Evolutionary conservation across 345 rosid species (phyloP), one percentile per base, ranked within the genome.

Genomic region (Psidium friedrichsthalianum): DNA sequence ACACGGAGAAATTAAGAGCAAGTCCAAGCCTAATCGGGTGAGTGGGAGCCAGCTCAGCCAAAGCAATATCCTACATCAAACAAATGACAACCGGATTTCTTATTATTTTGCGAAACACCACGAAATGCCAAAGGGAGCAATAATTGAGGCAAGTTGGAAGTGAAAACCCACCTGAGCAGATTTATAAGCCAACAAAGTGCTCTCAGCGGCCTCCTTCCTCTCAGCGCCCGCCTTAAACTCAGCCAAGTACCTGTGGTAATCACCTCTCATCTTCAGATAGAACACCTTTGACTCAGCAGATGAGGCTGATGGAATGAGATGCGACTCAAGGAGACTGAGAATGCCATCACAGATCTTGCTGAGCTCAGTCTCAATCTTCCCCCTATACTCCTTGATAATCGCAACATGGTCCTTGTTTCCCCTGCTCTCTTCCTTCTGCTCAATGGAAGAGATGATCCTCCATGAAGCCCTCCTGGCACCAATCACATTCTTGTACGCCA

Each of bases 381-480:
- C 78, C 78, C 78, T 69, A 32, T 69, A 69, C 47, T 69, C 78
- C 78, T 69, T 69, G 78, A 69, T 69, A 69, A 69, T 69, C 78
- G 5, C 78, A 69, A 69, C 78, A 18, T 69, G 47, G 78, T 69
- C 78, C 78, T 69, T 44, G 36, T 96, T 96, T 9, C 99, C 98
- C 88, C 96, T 90, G 93, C 97, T 95, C 84, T 97, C 99, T 90
- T 97, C 99, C 91, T 96, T 96, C 88, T 96, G 98, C 92, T 97
- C 99, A 83, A 97, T 97, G 88, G 98, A 97, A 88, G 99, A 97
- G 85, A 97, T 96, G 82, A 97, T 97, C 91, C 99, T 96, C 99
- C 99, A 97, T 12, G 99, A 96, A 89, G 99, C 99, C 89, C 99
- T 94, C 90, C 99, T 93, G 24, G 98, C 98, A n/a, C 99, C 99